Evolutionary conservation across 352 stramenopile genomes (phyloP), one percentile per base, ranked within the genome.

Genomic region (Aphanomyces invadans): DNA sequence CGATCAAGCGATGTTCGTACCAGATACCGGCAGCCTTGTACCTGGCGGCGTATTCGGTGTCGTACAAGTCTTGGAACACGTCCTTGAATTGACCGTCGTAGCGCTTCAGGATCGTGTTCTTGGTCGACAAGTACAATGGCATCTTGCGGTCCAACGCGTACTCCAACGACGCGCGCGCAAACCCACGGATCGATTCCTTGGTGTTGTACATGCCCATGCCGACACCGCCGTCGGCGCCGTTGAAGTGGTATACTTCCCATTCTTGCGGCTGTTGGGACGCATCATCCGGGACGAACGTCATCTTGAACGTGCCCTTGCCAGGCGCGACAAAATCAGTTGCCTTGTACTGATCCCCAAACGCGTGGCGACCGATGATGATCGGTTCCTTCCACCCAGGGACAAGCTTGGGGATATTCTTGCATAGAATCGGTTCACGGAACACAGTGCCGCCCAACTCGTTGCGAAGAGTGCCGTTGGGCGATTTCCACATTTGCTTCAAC

Each of bases 141-240:
- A 79, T 78, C 51, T 81, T 76, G 70, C 78, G 78, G 75, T 72
- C 51, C 49, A 92, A 67, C 1, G 83, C 84, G 69, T 83, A 90
- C 21, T 71, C 75, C 31, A 92, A 82, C 65, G 78, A 92, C 52
- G 77, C 83, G 60, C 83, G 75, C 31, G 83, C 83, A 62, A 92
- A 92, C 39, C 80, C 83, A 56, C 74, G 76, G 72, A 92, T 89
- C 51, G 77, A 88, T 60, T 89, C 83, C 55, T 89, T 80, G 54
- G 78, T 88, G 76, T 92, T 92, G 80, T 90, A 92, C 83, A 92
- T 92, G 70, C 72, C 78, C 65, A 92, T 79, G 29, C 78, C 81
- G 12, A 92, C 70, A 46, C 83, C 83, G 26, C 55, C 55, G 9
- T 70, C 56, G 46, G 71, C 65, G 38, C 76, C 71, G 46, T 74